These are phyloP conservation scores for Bipolaris cookei DNA, from an alignment of 2,329 filamentous ascomycete species.

Conservation along the genomic window DNA sequence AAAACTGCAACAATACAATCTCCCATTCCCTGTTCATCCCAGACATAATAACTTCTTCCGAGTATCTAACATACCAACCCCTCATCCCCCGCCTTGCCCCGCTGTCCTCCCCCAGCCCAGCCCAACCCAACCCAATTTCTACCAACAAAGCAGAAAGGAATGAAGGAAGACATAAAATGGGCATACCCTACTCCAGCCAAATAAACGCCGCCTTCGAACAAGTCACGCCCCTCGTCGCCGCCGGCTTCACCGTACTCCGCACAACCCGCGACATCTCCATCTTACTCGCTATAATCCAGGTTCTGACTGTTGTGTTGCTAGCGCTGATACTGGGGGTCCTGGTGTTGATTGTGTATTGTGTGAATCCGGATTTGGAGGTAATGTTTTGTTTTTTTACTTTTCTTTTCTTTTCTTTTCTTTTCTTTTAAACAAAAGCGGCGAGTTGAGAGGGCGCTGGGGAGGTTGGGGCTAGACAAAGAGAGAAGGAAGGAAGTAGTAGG, in stretches of 20 bases:
- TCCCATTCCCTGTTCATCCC: neutral
- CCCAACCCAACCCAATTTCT: too few species aligned
- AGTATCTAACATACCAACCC: neutral
- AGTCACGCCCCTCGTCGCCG: constrained; percentile 59
- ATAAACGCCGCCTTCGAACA: constrained; percentile 61
- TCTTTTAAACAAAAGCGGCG: too few species aligned
- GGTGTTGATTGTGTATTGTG: constrained; percentile 52
- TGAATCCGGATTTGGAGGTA: constrained; percentile 57
- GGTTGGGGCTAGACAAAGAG: too few species aligned
- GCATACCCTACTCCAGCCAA: constrained; percentile 60
- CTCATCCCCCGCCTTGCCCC: too few species aligned
- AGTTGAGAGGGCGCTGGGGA: too few species aligned
- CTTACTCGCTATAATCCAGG: constrained; percentile 56
- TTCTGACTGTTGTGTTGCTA: constrained; percentile 54
- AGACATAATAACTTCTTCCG: neutral
- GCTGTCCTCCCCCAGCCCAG: too few species aligned
- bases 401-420: too few species aligned
- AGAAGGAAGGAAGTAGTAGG: too few species aligned
- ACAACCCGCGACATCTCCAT: constrained; percentile 60
- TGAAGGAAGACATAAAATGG: constrained; percentile 45
- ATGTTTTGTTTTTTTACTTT: constrained; percentile 19
- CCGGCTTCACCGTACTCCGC: constrained; percentile 57
- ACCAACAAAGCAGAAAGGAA: neutral
- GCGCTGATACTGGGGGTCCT: constrained; percentile 49
- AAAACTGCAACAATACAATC: neutral